Evolutionary conservation across 148 eudicot species (phyloP), one percentile per base, ranked within the genome.

Genomic region (Rhododendron simsii): DNA sequence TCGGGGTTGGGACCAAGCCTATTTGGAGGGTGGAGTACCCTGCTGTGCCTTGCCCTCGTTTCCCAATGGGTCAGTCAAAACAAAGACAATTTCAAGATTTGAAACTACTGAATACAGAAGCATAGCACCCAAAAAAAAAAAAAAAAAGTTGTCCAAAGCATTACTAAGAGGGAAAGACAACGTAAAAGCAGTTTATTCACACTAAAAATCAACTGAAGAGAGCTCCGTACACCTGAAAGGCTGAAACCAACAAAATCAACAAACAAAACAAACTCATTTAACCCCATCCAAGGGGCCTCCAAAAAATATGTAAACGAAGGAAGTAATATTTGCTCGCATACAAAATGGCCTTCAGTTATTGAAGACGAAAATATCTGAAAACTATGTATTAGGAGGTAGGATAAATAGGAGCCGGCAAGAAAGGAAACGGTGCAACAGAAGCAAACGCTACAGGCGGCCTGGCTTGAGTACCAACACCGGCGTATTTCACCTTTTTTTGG

Each of bases 361-460:
- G 9, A 7, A 63, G 41, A 47, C 8, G 86, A 13, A 79, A 85
- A 67, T n/a, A 57, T 47, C 33, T 23, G 74, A 15, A 33, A 48
- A 30, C 65, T 12, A 61, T 85, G 48, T 15, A 35, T 80, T 81
- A 87, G 15, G 81, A 61, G 63, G 51, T 26, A 57, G 88, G 80
- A 69, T 95, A 93, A 77, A 91, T 84, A 84, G 99, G 99, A 84
- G 93, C 95, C 4, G 99, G 99, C 89, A 96, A 88, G 94, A 97
- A 95, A 80, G 99, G 99, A 82, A 97, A 97, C 23, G 99, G 99
- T 14, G 99, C 99, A 81, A 91, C 90, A 26, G 99, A 97, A 83
- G 99, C 99, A 85, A 91, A 97, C 47, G 98, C 98, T 28, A 97
- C 99, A 23, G 96, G 99, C 20, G 99, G 91, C 12, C 94, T 91